These are phyloP conservation scores for Daldinia loculata DNA, from an alignment of 495 filamentous ascomycete species.

Conservation along the genomic window DNA sequence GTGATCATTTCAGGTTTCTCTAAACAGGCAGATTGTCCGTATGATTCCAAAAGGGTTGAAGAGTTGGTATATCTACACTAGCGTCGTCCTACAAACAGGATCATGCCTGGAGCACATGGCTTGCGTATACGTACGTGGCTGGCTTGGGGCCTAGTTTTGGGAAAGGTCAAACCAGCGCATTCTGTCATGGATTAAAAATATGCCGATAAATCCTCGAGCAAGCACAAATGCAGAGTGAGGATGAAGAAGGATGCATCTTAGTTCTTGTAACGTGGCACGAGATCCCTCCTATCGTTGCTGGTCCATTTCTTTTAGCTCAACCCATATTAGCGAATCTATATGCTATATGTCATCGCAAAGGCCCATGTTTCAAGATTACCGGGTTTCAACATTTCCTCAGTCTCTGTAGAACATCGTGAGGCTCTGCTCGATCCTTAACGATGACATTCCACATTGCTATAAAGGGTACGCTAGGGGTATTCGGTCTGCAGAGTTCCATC, in stretches of 20 bases:
- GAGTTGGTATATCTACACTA: constrained; percentile 7
- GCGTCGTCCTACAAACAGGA: constrained; percentile 15
- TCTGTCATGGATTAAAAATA: neutral
- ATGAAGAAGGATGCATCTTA: constrained; percentile 21
- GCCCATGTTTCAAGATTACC: constrained; percentile 11
- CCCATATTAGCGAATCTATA: constrained; percentile 19
- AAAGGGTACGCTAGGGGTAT: neutral
- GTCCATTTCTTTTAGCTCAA: constrained; percentile 25
- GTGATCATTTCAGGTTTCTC: constrained; percentile 18
- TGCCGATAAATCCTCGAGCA: constrained; percentile 1
- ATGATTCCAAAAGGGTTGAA: constrained; percentile 1
- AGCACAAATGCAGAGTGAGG: constrained; percentile 25
- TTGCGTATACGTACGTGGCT: constrained; percentile 19
- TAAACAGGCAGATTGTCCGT: neutral
- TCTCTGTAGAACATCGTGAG: constrained; percentile 15
- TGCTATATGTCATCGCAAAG: constrained; percentile 7
- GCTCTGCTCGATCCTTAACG: constrained; percentile 22
- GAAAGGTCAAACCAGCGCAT: neutral
- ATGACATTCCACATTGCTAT: neutral
- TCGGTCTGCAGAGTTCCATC: constrained; percentile 13
- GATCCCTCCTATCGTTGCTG: constrained; percentile 28
- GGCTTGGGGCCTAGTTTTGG: neutral
- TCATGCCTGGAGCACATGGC: constrained; percentile 18
- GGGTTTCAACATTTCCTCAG: constrained; percentile 4
- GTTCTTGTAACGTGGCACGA: constrained; percentile 35